Conservation (phyloP, 2,329 filamentous ascomycete species). For the Coniochaeta sp. region DNA sequence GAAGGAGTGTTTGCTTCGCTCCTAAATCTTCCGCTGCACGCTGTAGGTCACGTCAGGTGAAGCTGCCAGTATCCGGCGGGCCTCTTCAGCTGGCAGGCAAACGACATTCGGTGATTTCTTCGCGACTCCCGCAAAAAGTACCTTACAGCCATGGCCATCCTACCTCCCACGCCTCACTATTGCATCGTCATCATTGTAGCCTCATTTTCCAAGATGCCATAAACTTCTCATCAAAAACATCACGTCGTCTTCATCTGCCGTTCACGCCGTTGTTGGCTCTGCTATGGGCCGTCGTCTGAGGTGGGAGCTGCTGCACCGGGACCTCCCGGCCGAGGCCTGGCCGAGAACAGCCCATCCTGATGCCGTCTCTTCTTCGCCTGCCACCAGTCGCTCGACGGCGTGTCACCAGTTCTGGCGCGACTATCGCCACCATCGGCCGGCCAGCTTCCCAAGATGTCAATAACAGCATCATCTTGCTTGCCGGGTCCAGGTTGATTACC, state of each 20-base stretch:
- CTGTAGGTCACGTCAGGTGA: neutral
- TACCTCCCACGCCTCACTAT: no score
- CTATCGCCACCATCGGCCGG: neutral
- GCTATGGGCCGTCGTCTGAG: neutral
- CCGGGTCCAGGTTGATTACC: neutral
- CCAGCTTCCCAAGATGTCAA: neutral
- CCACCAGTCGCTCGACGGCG: neutral
- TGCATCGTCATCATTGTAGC: no score
- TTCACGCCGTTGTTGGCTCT: neutral
- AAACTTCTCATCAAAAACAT: neutral
- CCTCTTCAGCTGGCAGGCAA: neutral
- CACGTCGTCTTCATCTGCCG: neutral
- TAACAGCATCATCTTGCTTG: neutral
- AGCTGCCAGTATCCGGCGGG: neutral
- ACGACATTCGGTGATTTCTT: neutral
- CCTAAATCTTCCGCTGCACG: neutral
- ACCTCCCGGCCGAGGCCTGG: neutral
- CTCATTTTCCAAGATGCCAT: no score
- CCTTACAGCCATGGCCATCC: no score
- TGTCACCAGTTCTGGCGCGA: neutral
- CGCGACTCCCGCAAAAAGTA: no score
- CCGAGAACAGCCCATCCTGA: neutral
- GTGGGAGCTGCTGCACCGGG: neutral
- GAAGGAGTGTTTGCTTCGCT: neutral
- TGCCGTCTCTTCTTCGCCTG: neutral